Evolutionary conservation across 2,329 filamentous ascomycete genomes (phyloP).

Genomic region (Botrytis fabae): DNA sequence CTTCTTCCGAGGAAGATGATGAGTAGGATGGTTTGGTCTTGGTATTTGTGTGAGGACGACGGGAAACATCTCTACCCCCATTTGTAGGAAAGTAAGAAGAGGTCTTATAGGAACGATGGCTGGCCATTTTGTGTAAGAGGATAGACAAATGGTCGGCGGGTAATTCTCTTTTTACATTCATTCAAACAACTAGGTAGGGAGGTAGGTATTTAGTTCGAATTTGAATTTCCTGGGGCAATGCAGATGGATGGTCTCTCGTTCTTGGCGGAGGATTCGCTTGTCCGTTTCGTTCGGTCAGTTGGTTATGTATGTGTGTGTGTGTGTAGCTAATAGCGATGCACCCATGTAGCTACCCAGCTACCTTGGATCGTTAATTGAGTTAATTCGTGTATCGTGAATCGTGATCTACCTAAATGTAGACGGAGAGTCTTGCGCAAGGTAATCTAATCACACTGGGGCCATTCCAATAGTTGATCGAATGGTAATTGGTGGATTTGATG

Average conservation of each 20-base stretch:
- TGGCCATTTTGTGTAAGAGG: constrained; percentile 45
- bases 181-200: not conserved
- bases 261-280: not conserved
- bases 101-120: constrained; percentile 50
- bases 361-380: not conserved
- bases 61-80: constrained; percentile 36
- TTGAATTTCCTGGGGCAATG: not conserved
- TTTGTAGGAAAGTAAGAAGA: constrained; percentile 44
- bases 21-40: not conserved
- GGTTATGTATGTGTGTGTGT: not conserved
- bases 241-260: not conserved
- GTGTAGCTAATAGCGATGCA: not conserved
- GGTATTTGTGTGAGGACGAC: constrained; percentile 33
- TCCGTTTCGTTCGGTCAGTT: not conserved
- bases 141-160: constrained; percentile 1
- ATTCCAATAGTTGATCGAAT: not conserved
- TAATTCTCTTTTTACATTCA: constrained; percentile 2
- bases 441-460: not conserved
- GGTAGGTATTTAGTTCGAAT: not conserved
- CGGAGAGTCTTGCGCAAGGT: constrained; percentile 3
- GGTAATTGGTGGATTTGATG: constrained; percentile 5
- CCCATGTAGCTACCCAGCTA: not conserved
- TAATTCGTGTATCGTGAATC: constrained; percentile 1
- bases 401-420: not conserved
- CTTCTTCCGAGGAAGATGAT: constrained; percentile 28